Percentiles rank a stretch among this genome's conserved stretches.
phyloP scores from a whole-genome alignment of 192 early-diverging fungal genomes.

The Podila horticola region DNA sequence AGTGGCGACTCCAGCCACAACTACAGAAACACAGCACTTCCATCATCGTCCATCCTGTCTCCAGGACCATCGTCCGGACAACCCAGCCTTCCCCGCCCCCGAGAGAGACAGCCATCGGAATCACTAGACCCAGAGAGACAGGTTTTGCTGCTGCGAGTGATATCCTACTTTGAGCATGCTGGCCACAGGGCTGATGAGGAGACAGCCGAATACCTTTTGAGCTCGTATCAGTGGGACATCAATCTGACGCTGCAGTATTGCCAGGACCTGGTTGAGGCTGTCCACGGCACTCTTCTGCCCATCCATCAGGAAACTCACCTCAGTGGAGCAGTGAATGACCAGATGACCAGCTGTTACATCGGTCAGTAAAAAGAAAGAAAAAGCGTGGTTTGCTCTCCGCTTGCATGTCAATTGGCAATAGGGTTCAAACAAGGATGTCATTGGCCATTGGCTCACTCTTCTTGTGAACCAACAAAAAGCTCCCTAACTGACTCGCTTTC shows the following conservation, averaged over 20 bases:
- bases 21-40: slow-evolving; percentile 20
- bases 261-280: slow-evolving; percentile 43
- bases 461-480: neutral
- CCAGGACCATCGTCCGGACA: neutral
- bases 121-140: slow-evolving; percentile 34
- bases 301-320: slow-evolving; percentile 37
- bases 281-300: slow-evolving; percentile 37
- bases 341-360: slow-evolving; percentile 74
- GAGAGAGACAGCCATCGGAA: slow-evolving; percentile 15
- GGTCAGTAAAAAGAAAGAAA: slow-evolving; percentile 24
- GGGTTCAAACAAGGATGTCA: no score
- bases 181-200: slow-evolving; percentile 49
- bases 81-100: neutral
- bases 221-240: slow-evolving; percentile 44
- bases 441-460: neutral
- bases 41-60: slow-evolving; percentile 26
- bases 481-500: neutral
- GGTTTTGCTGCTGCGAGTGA: slow-evolving; percentile 36
- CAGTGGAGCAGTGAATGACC: slow-evolving; percentile 69
- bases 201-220: slow-evolving; percentile 39
- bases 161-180: slow-evolving; percentile 51
- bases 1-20: slow-evolving; percentile 1
- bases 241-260: slow-evolving; percentile 46
- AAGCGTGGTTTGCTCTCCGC: no score
- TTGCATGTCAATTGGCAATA: neutral